phyloP scores from a whole-genome alignment of 2,329 filamentous ascomycete genomes.

The Fusarium continuum region DNA sequence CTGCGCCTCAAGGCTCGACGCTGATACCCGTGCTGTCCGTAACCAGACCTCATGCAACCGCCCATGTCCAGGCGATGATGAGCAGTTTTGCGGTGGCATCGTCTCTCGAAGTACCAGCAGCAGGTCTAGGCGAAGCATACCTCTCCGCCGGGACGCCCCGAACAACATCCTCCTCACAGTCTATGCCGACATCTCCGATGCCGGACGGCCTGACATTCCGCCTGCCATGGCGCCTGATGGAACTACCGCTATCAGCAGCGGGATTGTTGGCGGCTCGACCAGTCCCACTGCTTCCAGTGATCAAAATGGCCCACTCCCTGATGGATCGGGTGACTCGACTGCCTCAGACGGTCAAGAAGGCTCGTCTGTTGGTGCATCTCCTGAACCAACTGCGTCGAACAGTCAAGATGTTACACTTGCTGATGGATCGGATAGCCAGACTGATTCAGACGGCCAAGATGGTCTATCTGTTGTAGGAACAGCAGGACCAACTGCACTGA shows the following conservation, averaged over 20 bases:
- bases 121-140: conserved; percentile 17
- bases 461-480: neutral
- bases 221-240: conserved; percentile 45
- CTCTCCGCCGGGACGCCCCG: conserved; percentile 42
- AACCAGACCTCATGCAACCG: conserved; percentile 46
- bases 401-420: neutral
- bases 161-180: conserved; percentile 53
- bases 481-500: neutral
- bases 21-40: conserved; percentile 49
- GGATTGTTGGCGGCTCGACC: neutral
- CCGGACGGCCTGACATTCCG: conserved; percentile 45
- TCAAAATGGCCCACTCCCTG: neutral
- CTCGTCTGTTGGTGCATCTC: neutral
- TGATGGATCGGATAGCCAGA: neutral
- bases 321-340: neutral
- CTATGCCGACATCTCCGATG: conserved; percentile 51
- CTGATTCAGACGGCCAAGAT: neutral
- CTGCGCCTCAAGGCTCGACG: conserved; percentile 55
- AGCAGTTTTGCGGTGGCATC: conserved; percentile 55
- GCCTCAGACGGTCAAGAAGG: neutral
- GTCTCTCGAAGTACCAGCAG: conserved; percentile 13
- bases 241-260: neutral
- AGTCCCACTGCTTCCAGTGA: neutral
- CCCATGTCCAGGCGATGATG: conserved; percentile 54
- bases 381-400: neutral